These are phyloP conservation scores for Gaertneriomyces semiglobifer DNA, from an alignment of 192 early-diverging fungal species.

Conservation along the genomic window DNA sequence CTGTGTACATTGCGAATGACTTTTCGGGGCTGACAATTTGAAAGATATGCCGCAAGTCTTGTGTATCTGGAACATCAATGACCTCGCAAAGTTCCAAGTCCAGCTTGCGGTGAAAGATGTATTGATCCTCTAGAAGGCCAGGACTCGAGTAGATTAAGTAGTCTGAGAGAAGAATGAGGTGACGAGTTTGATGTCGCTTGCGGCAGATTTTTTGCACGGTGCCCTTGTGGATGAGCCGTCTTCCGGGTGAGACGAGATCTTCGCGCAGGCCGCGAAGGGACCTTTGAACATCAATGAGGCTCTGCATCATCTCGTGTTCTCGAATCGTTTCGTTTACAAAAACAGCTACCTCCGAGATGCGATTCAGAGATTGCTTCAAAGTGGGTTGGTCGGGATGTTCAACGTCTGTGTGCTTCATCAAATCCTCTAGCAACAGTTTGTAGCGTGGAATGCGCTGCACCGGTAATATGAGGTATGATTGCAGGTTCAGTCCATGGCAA, in stretches of 20 bases:
- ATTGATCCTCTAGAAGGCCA: constrained; percentile 56
- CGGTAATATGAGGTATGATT: constrained; percentile 80
- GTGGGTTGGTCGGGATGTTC: constrained; percentile 73
- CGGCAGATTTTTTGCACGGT: constrained; percentile 71
- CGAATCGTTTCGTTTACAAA: constrained; percentile 79
- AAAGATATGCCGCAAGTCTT: constrained; percentile 62
- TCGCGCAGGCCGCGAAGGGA: constrained; percentile 59
- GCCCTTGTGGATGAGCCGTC: constrained; percentile 63
- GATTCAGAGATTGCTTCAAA: constrained; percentile 58
- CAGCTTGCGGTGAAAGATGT: constrained; percentile 68
- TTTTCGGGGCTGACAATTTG: constrained; percentile 78
- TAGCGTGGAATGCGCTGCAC: constrained; percentile 90
- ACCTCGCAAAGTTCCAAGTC: constrained; percentile 57
- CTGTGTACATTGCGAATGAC: constrained; percentile 72
- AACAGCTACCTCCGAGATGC: constrained; percentile 63
- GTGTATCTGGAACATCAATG: constrained; percentile 27
- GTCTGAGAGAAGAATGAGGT: constrained; percentile 75
- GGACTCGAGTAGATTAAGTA: constrained; percentile 67
- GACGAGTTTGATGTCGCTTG: constrained; percentile 65
- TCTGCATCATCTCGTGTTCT: constrained; percentile 70
- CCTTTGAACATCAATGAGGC: constrained; percentile 69
- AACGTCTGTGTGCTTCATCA: constrained; percentile 58
- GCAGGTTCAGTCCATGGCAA: constrained; percentile 64
- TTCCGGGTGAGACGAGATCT: constrained; percentile 65
- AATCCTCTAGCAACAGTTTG: constrained; percentile 40